Evolutionary conservation across 2,329 filamentous ascomycete genomes (phyloP), one percentile per base, ranked within the genome.

Genomic region (Clathrospora elynae): DNA sequence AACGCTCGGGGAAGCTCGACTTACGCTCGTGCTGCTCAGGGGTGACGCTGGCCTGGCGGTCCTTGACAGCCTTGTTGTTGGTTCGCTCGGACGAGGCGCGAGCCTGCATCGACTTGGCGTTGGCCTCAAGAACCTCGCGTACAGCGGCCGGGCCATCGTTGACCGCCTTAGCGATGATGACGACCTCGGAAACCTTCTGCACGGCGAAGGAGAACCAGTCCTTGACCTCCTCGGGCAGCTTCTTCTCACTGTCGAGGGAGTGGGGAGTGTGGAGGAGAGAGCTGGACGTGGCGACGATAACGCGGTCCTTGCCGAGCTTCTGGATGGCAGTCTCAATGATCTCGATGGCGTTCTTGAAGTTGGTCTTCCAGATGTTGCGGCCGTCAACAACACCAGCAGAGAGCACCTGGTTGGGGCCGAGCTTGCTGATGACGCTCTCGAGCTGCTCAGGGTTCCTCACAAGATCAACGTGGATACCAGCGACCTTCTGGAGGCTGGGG

Each of bases 311-410:
- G 78, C 93, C 92, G 54, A 99, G 84, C 80, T 95, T 90, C 80
- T 96, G 89, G 66, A 97, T 79, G 56, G 92, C 93, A 48, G 83
- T 79, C 84, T 97, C 90, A 51, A 93, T 87, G 55, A 79, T 83
- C 80, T 93, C 91, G 57, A 99, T 95, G 68, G 93, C 90, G 66
- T 84, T 84, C 84, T 95, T 88, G 79, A 96, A 87, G 86, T 97
- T 95, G 78, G 90, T 96, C 88, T 99, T 99, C 93, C 93, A 99
- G 82, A 99, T 97, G 84, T 99, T 99, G 69, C 93, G 90, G 67
- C 93, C 93, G 67, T 99, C 91, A 60, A 99, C 93, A 64, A 99
- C 88, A 89, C 93, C 93, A 57, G 85, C 87, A 59, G 93, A 99
- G 59, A 99, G 86, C 62, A 90, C 76, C 72, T 96, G 95, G 73